Evolutionary conservation across 805 yeast species (phyloP).

Genomic region (Teunomyces stri): DNA sequence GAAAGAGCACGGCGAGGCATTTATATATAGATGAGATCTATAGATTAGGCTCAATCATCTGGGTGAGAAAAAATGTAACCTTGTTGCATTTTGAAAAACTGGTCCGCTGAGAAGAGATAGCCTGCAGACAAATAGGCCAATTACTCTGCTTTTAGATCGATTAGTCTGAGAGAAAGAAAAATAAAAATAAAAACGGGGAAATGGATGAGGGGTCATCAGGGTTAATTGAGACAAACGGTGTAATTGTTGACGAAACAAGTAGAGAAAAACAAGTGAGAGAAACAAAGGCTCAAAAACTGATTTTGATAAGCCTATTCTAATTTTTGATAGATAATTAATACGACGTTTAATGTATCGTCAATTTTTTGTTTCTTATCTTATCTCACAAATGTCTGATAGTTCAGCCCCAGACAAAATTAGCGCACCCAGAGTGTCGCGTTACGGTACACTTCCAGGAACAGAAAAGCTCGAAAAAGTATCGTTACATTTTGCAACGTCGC

Average conservation of each 20-base stretch:
- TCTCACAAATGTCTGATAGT: too few relatives aligned
- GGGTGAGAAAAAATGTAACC: constrained; percentile 5
- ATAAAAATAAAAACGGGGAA: background rate
- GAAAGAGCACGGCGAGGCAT: background rate
- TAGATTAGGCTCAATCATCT: background rate
- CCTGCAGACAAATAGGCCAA: background rate
- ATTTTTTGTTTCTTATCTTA: too few relatives aligned
- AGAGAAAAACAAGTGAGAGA: too few relatives aligned
- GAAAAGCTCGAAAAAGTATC: background rate
- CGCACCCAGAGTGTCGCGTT: too few relatives aligned
- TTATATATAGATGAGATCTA: background rate
- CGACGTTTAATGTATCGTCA: too few relatives aligned
- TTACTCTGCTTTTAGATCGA: background rate
- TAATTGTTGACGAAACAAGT: too few relatives aligned
- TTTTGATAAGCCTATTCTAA: too few relatives aligned
- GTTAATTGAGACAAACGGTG: too few relatives aligned
- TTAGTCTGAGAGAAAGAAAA: background rate
- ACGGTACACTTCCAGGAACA: background rate
- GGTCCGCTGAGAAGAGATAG: background rate
- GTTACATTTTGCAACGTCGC: background rate
- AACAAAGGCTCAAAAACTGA: too few relatives aligned
- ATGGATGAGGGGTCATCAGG: background rate
- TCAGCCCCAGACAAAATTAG: too few relatives aligned
- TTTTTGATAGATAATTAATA: too few relatives aligned
- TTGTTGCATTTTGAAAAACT: constrained; percentile 5